phyloP scores from a whole-genome alignment of 2,329 filamentous ascomycete genomes.

The Thielaviopsis ethacetica region DNA sequence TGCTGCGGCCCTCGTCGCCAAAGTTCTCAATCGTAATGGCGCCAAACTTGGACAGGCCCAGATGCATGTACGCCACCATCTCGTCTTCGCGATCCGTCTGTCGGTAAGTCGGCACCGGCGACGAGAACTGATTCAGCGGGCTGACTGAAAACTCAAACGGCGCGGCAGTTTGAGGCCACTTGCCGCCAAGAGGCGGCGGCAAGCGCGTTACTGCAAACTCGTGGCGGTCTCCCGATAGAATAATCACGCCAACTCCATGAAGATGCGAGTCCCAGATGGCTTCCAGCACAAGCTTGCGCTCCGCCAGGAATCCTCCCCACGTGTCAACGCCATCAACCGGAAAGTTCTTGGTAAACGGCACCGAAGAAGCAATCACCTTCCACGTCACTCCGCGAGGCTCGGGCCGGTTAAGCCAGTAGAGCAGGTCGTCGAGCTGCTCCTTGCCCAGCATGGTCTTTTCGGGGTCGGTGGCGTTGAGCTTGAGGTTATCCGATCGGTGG shows the following conservation, averaged over 20 bases:
- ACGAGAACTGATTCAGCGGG: constrained; percentile 85
- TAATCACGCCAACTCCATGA: constrained; percentile 58
- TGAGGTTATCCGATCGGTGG: constrained; percentile 55
- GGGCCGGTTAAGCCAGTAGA: constrained; percentile 57
- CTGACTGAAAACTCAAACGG: constrained; percentile 88
- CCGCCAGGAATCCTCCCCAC: constrained; percentile 79
- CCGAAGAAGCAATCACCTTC: constrained; percentile 82
- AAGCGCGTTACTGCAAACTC: constrained; percentile 86
- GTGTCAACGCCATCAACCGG: constrained; percentile 74
- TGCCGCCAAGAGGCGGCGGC: constrained; percentile 42
- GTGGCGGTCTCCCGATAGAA: constrained; percentile 86
- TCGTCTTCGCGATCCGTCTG: constrained; percentile 73
- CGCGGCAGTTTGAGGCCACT: constrained; percentile 44
- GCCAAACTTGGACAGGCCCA: constrained; percentile 80
- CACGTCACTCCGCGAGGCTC: constrained; percentile 68
- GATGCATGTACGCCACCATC: constrained; percentile 68
- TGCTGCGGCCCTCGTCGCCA: constrained; percentile 47
- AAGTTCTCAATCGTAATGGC: constrained; percentile 61
- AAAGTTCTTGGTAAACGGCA: constrained; percentile 98
- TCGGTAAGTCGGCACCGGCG: constrained; percentile 67
- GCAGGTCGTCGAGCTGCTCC: constrained; percentile 62
- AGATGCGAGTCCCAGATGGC: constrained; percentile 82
- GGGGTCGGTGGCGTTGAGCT: constrained; percentile 37
- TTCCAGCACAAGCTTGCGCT: constrained; percentile 65
- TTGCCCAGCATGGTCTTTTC: constrained; percentile 77